Evolutionary conservation across 208 protist species (phyloP), one percentile per base, ranked within the genome.

Genomic region (Jaenimonas drosophilae): DNA sequence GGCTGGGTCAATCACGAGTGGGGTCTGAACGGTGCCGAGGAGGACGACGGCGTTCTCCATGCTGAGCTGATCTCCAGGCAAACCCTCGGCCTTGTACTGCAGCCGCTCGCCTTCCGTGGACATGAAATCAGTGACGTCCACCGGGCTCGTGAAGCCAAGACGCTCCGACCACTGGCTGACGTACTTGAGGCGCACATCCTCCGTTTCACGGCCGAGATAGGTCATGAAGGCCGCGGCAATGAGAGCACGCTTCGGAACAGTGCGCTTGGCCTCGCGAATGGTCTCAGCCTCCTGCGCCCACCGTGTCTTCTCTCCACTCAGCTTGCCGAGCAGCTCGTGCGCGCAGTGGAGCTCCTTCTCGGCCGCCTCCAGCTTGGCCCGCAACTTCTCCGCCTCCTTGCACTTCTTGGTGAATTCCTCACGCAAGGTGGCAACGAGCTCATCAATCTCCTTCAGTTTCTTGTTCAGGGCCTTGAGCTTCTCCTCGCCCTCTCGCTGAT

Each of bases 1-100:
- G 0, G 94, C 85, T 16, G 97, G 97, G 73, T 99, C 97, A 40
- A 99, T 91, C 21, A 98, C 69, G 37, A 98, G 76, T 44, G 95
- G 94, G 32, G 82, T 88, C 66, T 85, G 70, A 19, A 71, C 48
- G 33, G 74, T 62, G 49, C 96, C 70, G 16, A 95, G 59, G 55
- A 98, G 95, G 19, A 96, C 80, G 38, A 98, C 78, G 19, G 94
- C 96, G 63, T 99, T 99, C 66, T 99, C 95, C 32, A 92, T 58
- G 19, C 85, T 96, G 4, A 99, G 80, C 44, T 85, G 76, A 59
- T 98, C 96, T 12, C 75, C 66, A 3, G 92, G 92, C 11, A 99
- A 70, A 16, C 96, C 96, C 54, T 98, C 80, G 6, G 71, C 64
- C 72, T 97, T 98, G 87, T 85, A 98, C 62, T 88, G 64, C 33